A percentile compares a stretch with the other conserved stretches of the same genome.
Conservation (phyloP, 2,329 filamentous ascomycete genomes). For the Aspergillus versicolor region DNA sequence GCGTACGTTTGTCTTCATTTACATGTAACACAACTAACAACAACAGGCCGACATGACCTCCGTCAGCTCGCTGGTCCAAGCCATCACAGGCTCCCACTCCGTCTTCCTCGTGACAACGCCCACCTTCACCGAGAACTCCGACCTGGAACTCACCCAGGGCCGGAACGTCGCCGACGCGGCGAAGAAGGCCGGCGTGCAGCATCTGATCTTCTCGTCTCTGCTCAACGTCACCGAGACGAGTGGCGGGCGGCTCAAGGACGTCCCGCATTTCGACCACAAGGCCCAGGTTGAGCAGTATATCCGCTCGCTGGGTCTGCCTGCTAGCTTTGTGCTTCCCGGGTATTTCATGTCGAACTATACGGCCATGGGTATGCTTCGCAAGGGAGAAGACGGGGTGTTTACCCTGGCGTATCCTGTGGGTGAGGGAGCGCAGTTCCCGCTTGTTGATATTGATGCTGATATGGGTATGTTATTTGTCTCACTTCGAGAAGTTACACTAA, state of each 20-base stretch:
- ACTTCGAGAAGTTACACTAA: no score
- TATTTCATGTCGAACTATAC: conserved; percentile 46
- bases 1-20: conserved; percentile 14
- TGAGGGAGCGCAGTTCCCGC: conserved; percentile 38
- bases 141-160: conserved; percentile 32
- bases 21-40: neutral
- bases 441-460: conserved; percentile 42
- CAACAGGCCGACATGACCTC: conserved; percentile 40
- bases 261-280: conserved; percentile 44
- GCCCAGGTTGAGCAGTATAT: conserved; percentile 41
- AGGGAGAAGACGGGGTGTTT: conserved; percentile 27
- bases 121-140: conserved; percentile 24
- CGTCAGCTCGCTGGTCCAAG: conserved; percentile 39
- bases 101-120: conserved; percentile 51
- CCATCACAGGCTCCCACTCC: conserved; percentile 47
- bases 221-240: conserved; percentile 31
- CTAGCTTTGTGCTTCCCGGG: conserved; percentile 43
- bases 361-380: conserved; percentile 22
- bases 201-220: conserved; percentile 43
- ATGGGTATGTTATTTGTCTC: conserved; percentile 5
- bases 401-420: conserved; percentile 26
- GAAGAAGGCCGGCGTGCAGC: conserved; percentile 34
- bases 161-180: conserved; percentile 42
- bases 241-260: conserved; percentile 32
- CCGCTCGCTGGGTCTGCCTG: conserved; percentile 30